Evolutionary conservation across 2,329 filamentous ascomycete species (phyloP), one percentile per base, ranked within the genome.

Genomic region (Chrysoporthe deuterocubensis): DNA sequence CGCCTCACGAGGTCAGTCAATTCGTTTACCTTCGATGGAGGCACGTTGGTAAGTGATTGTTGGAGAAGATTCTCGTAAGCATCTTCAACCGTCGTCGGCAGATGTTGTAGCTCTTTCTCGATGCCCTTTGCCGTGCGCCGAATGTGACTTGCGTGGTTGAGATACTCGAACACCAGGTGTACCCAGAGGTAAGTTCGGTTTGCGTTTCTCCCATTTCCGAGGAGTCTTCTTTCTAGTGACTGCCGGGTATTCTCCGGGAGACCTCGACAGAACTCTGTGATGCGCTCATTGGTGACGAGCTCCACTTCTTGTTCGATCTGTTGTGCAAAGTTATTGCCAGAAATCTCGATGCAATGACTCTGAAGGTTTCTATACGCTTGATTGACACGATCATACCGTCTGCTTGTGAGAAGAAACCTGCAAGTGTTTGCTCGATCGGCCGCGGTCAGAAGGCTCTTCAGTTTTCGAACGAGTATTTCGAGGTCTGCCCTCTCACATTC

Each of bases 101-200:
- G 37, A 13, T 57, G 54, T 32, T 57, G 54, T 6, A 57, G 18
- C 18, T 37, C 37, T 11, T 13, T 34, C 1, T 57, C 54, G 14
- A 57, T 18, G 54, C 54, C 54, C 37, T 40, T 57, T 13, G 14
- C 2, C 14, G 54, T 57, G 14, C 32, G 37, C 37, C 18, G 54
- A 9, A 57, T 57, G 26, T 34, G 54, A 32, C 8, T 40, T 21
- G 54, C 37, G 4, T 57, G 14, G 54, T 57, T 57, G 14, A 57
- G 54, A 7, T 57, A 57, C 16, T 57, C 54, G 18, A 57, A 57
- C 37, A 57, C 54, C 8, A 57, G 54, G 13, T 57, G 54, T 11
- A 57, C 54, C 54, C 54, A 57, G 26, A 57, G 54, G 18, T 57
- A 57, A 3, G 54, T 57, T 40, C 54, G 54, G 18, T 40, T 32